A percentile compares a stretch with the other conserved stretches of the same genome.
phyloP scores from a whole-genome alignment of 2,329 filamentous ascomycete genomes.

The Gaeumannomyces sp. region DNA sequence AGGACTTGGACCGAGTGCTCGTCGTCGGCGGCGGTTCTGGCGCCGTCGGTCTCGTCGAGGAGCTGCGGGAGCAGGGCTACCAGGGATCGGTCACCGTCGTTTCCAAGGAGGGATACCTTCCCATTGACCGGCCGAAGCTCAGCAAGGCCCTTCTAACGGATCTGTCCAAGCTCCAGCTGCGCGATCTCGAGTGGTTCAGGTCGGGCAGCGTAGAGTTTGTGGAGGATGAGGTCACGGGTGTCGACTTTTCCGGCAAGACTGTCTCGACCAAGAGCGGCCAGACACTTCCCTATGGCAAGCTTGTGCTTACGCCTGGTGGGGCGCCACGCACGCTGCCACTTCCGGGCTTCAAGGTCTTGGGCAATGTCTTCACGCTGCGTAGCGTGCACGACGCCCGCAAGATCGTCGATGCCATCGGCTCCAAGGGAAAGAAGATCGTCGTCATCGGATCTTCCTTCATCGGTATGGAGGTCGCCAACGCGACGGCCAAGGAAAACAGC shows the following conservation, averaged over 20 bases:
- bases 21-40: constrained; percentile 85
- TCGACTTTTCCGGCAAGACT: constrained; percentile 70
- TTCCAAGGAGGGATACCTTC: constrained; percentile 74
- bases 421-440: constrained; percentile 84
- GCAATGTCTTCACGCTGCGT: constrained; percentile 82
- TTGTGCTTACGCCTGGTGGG: constrained; percentile 86
- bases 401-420: constrained; percentile 73
- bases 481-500: constrained; percentile 70
- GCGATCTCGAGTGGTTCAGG: constrained; percentile 73
- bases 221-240: constrained; percentile 58
- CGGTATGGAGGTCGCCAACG: constrained; percentile 93
- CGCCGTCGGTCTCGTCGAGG: constrained; percentile 74
- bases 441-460: constrained; percentile 93
- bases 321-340: constrained; percentile 69
- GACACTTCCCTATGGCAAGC: constrained; percentile 73
- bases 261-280: constrained; percentile 70
- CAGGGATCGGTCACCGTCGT: constrained; percentile 75
- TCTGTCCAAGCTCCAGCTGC: constrained; percentile 67
- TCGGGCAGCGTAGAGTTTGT: constrained; percentile 51
- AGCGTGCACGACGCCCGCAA: constrained; percentile 68
- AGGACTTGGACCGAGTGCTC: constrained; percentile 57
- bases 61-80: constrained; percentile 75
- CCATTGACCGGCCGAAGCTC: constrained; percentile 90
- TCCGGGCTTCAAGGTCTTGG: constrained; percentile 76
- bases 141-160: constrained; percentile 90